Percentiles rank a stretch among this genome's conserved stretches.
Evolutionary conservation across 768 basidiomycete species (phyloP).

Genomic region (Suillus subluteus): DNA sequence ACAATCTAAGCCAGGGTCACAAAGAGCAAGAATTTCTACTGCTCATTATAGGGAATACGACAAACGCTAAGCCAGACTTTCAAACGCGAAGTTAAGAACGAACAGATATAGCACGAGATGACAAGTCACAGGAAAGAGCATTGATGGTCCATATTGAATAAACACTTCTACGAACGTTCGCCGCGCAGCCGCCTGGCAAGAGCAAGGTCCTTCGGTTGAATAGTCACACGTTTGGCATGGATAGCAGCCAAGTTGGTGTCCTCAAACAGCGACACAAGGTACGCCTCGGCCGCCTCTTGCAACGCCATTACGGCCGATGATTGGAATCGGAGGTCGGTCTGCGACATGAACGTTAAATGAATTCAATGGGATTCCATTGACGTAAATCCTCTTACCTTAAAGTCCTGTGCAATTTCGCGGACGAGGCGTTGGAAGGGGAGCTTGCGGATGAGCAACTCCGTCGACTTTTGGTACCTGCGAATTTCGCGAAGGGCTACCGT

Average conservation of each 20-base stretch:
- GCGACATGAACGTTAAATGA: neutral
- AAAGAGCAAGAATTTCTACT: neutral
- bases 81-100: neutral
- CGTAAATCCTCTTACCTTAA: slow-evolving; percentile 60
- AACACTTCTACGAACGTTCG: slow-evolving; percentile 61
- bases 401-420: slow-evolving; percentile 89
- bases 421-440: slow-evolving; percentile 90
- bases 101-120: neutral
- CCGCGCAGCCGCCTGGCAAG: slow-evolving; percentile 78
- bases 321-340: slow-evolving; percentile 88
- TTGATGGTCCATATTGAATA: neutral
- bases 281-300: slow-evolving; percentile 85
- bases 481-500: slow-evolving; percentile 92
- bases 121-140: neutral
- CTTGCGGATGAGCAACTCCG: slow-evolving; percentile 85
- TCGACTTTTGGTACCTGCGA: slow-evolving; percentile 86
- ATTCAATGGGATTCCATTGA: neutral
- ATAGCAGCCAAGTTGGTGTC: slow-evolving; percentile 83
- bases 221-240: slow-evolving; percentile 80
- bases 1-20: neutral
- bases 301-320: slow-evolving; percentile 87
- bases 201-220: slow-evolving; percentile 82
- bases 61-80: neutral
- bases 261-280: slow-evolving; percentile 80
- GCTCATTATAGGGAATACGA: neutral